Evolutionary conservation across 2,329 filamentous ascomycete genomes (phyloP).

Genomic region (Botrytis porri): DNA sequence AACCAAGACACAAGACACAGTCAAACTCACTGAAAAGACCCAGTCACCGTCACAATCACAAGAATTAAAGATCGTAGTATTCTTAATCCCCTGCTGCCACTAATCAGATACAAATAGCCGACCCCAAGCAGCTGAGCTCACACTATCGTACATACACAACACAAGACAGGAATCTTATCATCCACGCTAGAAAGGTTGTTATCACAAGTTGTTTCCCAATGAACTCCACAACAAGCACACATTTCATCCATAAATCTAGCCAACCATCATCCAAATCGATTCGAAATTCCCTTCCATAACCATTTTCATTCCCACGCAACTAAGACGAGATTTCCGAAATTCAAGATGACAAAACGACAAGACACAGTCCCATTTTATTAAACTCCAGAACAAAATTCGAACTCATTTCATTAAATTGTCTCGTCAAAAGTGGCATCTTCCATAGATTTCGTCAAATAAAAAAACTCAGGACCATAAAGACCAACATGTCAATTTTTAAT

Average conservation of each 20-base stretch:
- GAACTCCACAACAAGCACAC: neutral
- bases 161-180: neutral
- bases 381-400: neutral
- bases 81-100: neutral
- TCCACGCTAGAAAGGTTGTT: neutral
- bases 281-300: neutral
- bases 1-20: neutral
- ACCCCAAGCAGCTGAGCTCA: neutral
- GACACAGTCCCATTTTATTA: neutral
- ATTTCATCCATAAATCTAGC: neutral
- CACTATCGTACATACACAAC: conserved; percentile 2
- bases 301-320: neutral
- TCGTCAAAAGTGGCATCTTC: neutral
- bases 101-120: neutral
- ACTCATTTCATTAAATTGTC: neutral
- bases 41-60: neutral
- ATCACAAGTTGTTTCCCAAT: neutral
- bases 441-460: neutral
- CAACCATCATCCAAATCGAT: neutral
- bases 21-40: neutral
- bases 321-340: neutral
- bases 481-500: neutral
- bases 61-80: neutral
- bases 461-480: neutral
- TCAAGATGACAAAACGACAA: neutral